A percentile compares a stretch with the other conserved stretches of the same genome.
Conservation (phyloP, 805 yeast genomes). For the Suhomyces sp. region DNA sequence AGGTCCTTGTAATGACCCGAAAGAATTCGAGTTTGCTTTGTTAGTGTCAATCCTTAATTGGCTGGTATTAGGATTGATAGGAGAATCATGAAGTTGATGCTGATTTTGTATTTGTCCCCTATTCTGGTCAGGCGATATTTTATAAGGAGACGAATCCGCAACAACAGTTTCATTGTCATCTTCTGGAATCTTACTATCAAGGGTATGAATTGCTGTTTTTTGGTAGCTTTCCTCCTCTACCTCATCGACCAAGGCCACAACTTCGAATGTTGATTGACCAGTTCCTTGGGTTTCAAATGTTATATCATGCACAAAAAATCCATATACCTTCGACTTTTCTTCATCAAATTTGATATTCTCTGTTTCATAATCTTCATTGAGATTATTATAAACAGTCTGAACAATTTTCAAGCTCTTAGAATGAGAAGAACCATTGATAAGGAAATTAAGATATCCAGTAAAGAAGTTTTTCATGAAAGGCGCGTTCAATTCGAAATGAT, state of each 20-base stretch:
- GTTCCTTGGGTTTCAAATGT: constrained; percentile 9
- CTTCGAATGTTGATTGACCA: constrained; percentile 11
- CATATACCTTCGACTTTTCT: constrained; percentile 14
- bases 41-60: constrained; percentile 19
- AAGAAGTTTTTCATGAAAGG: constrained; percentile 41
- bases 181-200: constrained; percentile 8
- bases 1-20: constrained; percentile 22
- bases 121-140: constrained; percentile 19
- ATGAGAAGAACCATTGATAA: constrained; percentile 29
- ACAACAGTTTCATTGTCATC: constrained; percentile 42
- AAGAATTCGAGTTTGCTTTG: constrained; percentile 11
- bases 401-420: constrained; percentile 25
- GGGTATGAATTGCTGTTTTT: constrained; percentile 1
- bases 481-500: constrained; percentile 25
- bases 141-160: constrained; percentile 41
- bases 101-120: neutral
- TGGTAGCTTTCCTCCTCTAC: constrained; percentile 5
- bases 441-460: constrained; percentile 37
- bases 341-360: constrained; percentile 1
- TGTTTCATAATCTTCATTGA: constrained; percentile 8
- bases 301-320: constrained; percentile 28
- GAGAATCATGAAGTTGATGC: constrained; percentile 10
- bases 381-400: constrained; percentile 31
- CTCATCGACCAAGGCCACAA: constrained; percentile 10
- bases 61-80: constrained; percentile 12